phyloP scores from a whole-genome alignment of 106 monocot genomes.

The Dendrobium huoshanense region DNA sequence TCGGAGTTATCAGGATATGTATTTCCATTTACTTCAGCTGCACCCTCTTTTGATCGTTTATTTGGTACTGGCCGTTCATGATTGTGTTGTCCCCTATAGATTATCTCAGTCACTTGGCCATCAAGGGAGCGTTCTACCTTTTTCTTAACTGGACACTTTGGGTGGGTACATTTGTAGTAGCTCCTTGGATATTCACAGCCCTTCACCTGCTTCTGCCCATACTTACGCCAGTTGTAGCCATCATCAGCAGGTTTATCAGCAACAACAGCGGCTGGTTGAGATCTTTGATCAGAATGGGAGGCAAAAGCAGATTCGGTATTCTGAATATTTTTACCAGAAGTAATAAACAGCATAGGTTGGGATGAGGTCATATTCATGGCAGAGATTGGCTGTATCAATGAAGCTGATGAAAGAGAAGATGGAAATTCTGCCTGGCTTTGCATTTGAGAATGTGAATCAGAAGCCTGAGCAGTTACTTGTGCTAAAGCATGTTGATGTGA shows the following conservation, averaged over 20 bases:
- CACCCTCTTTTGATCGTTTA: conserved; percentile 34
- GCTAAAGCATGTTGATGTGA: conserved; percentile 46
- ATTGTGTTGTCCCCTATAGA: conserved; percentile 45
- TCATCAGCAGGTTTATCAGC: conserved; percentile 47
- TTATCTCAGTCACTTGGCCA: conserved; percentile 42
- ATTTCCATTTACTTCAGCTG: conserved; percentile 19
- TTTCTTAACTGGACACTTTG: conserved; percentile 39
- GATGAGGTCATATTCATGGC: not conserved
- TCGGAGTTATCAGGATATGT: conserved; percentile 14
- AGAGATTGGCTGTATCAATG: conserved; percentile 8
- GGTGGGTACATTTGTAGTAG: conserved; percentile 45
- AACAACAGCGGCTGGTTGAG: conserved; percentile 12
- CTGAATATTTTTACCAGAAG: conserved; percentile 8
- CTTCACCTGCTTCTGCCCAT: conserved; percentile 55
- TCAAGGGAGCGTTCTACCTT: conserved; percentile 38
- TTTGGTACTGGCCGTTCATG: conserved; percentile 26
- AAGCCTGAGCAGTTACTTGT: conserved; percentile 45
- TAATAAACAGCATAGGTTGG: conserved; percentile 8
- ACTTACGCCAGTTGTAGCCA: conserved; percentile 65
- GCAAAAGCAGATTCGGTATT: conserved; percentile 8
- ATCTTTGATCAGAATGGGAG: conserved; percentile 19
- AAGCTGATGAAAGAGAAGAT: conserved; percentile 13
- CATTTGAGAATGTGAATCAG: conserved; percentile 13
- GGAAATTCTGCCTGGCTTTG: conserved; percentile 9
- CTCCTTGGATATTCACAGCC: conserved; percentile 43